Evolutionary conservation across 345 rosid species (phyloP).

Genomic region (Salix koriyanagi): DNA sequence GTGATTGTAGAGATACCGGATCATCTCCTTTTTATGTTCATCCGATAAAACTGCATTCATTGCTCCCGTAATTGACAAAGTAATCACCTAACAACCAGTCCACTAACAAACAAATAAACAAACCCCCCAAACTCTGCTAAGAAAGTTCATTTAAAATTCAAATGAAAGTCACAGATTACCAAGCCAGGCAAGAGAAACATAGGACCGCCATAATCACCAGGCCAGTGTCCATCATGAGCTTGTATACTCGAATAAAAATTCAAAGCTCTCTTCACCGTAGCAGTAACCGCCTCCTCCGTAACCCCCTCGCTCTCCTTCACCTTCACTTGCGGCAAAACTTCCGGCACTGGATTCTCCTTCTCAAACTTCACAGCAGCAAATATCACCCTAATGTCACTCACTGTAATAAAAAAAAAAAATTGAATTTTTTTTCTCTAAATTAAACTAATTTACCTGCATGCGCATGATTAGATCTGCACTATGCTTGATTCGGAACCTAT

Average conservation of each 20-base stretch:
- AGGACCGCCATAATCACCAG: slow-evolving; percentile 99
- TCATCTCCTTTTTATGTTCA: slow-evolving; percentile 71
- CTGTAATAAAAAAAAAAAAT: neutral
- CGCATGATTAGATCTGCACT: slow-evolving; percentile 92
- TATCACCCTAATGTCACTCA: neutral
- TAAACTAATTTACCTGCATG: slow-evolving; percentile 45
- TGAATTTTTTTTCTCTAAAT: too few relatives aligned
- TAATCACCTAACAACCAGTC: slow-evolving; percentile 46
- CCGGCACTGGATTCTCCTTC: slow-evolving; percentile 44
- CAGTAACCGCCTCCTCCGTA: slow-evolving; percentile 54
- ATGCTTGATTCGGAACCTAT: slow-evolving; percentile 65
- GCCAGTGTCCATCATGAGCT: slow-evolving; percentile 95
- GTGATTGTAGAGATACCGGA: slow-evolving; percentile 84
- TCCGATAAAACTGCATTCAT: slow-evolving; percentile 69
- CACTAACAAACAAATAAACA: neutral
- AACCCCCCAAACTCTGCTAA: neutral
- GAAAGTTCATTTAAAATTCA: too few relatives aligned
- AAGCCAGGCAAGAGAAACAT: slow-evolving; percentile 95
- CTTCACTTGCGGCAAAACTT: slow-evolving; percentile 49
- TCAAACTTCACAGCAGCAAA: slow-evolving; percentile 43
- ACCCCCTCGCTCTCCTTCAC: slow-evolving; percentile 53
- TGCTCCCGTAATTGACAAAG: slow-evolving; percentile 79
- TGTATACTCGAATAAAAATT: slow-evolving; percentile 68
- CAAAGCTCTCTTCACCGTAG: slow-evolving; percentile 62
- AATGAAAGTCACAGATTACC: slow-evolving; percentile 24